Evolutionary conservation across 768 basidiomycete genomes (phyloP).

Genomic region (Arthromyces matolae): DNA sequence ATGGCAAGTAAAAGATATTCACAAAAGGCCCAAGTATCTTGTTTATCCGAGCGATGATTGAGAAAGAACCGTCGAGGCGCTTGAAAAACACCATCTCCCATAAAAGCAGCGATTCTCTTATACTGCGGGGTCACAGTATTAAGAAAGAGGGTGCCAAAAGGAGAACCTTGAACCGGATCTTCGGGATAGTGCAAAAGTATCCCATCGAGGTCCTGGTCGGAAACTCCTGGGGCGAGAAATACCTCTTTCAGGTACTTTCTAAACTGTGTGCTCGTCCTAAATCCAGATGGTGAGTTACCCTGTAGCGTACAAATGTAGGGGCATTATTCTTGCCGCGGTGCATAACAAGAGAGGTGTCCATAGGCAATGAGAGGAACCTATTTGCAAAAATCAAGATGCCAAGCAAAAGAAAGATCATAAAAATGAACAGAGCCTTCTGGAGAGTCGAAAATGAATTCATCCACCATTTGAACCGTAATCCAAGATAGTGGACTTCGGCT

Average conservation of each 20-base stretch:
- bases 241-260: constrained; percentile 23
- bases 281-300: too few species aligned
- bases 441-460: not conserved
- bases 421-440: not conserved
- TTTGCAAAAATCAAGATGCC: not conserved
- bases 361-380: too few species aligned
- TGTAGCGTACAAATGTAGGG: too few species aligned
- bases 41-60: constrained; percentile 30
- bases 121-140: constrained; percentile 46
- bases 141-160: constrained; percentile 43
- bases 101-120: constrained; percentile 48
- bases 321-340: too few species aligned
- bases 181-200: constrained; percentile 36
- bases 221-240: constrained; percentile 31
- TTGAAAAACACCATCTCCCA: constrained; percentile 50
- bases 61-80: constrained; percentile 47
- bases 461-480: constrained; percentile 7
- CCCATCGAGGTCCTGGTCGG: constrained; percentile 24
- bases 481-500: constrained; percentile 1
- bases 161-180: constrained; percentile 44
- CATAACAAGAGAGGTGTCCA: too few species aligned
- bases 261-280: constrained; percentile 23
- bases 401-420: not conserved
- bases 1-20: constrained; percentile 12
- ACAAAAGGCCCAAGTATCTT: constrained; percentile 46